Base-by-base conservation (phyloP, 345 rosid genomes). In the Populus simonii region DNA sequence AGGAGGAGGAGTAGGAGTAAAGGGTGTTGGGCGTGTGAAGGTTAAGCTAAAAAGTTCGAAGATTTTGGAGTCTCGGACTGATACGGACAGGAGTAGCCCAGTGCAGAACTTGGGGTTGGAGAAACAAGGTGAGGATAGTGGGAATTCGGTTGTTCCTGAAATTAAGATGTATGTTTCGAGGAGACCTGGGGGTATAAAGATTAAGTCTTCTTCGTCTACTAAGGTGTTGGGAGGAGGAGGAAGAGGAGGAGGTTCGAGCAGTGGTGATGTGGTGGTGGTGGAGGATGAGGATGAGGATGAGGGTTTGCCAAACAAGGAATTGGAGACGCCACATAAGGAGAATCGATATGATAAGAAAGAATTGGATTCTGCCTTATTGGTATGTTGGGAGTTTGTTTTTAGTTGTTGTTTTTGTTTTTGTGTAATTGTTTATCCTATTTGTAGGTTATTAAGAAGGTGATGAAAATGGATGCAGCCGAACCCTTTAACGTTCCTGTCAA, bases 401-500 rank as follows among this genome's bases (percentile, higher is more conserved):
- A 61, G 31, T 31, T n/a, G 17, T 35, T 67, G 11, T 41, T 69
- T 65, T 43, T 38, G 39, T 17, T 27, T 31, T 10, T 10, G 6
- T 75, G 3, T 70, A 25, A 31, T 23, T 61, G 18, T 3, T 73
- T 72, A 41, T 39, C n/a, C 49, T 36, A 8, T 22, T 70, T 43
- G 12, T 73, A 89, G 99, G 92, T 96, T 79, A 89, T 96, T 76
- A 93, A 83, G 89, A 96, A 96, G 87, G 89, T 93, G 66, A 93
- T 93, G 99, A 96, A 93, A 89, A 96, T 96, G 99, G 99, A 96
- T 65, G 97, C 98, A 70, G 99, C 99, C 73, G 95, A 92, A 77
- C 97, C 97, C 11, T 96, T 93, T 79, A 96, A 91, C 77, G 85
- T 71, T 75, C 99, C 99, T 47, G 98, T 96, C 82, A 87, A 96